Evolutionary conservation across 2,329 filamentous ascomycete species (phyloP).

Genomic region (Botryotinia globosa): DNA sequence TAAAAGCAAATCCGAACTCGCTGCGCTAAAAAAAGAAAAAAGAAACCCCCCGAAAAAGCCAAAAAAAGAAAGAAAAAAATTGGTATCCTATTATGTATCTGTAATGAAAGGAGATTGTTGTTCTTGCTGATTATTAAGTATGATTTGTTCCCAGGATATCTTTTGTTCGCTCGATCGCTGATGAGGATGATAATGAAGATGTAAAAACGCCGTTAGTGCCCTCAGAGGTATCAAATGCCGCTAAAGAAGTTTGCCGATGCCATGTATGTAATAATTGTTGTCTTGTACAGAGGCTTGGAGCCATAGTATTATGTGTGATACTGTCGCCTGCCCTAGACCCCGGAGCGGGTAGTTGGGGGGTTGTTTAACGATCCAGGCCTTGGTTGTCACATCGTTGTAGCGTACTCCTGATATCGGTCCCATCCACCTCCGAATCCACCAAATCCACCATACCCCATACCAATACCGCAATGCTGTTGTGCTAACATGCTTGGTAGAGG

Average conservation of each 20-base stretch:
- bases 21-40: slow-evolving; percentile 43
- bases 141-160: slow-evolving; percentile 33
- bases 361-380: slow-evolving; percentile 40
- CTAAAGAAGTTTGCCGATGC: slow-evolving; percentile 30
- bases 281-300: slow-evolving; percentile 23
- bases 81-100: slow-evolving; percentile 38
- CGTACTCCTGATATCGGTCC: slow-evolving; percentile 81
- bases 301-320: slow-evolving; percentile 26
- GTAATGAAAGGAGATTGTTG: slow-evolving; percentile 27
- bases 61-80: slow-evolving; percentile 34
- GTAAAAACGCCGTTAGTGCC: slow-evolving; percentile 32
- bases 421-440: slow-evolving; percentile 65
- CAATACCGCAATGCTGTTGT: slow-evolving; percentile 77
- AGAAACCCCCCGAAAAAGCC: slow-evolving; percentile 35
- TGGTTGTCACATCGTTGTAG: slow-evolving; percentile 81
- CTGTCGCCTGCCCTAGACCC: slow-evolving; percentile 39
- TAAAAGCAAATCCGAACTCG: slow-evolving; percentile 47
- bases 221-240: slow-evolving; percentile 38
- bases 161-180: slow-evolving; percentile 36
- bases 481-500: slow-evolving; percentile 84
- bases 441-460: slow-evolving; percentile 72
- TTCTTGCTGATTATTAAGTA: slow-evolving; percentile 20
- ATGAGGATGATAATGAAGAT: slow-evolving; percentile 29
- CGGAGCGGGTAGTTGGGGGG: slow-evolving; percentile 52
- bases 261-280: slow-evolving; percentile 19